Evolutionary conservation across 306 rosid species (phyloP).

Genomic region (Vicia faba): DNA sequence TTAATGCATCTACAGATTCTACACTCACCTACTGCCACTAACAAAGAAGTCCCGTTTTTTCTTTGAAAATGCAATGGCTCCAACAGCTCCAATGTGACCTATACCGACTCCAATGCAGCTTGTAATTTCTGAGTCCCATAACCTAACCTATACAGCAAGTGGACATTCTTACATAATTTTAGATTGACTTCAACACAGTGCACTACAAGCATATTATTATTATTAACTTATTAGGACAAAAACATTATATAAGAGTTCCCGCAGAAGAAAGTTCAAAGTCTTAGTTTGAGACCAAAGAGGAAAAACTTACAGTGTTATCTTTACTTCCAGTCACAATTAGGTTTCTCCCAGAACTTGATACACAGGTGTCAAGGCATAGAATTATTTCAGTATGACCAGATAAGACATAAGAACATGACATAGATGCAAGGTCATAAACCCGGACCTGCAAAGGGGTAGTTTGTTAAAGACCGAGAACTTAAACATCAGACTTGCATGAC

Average conservation of each 20-base stretch:
- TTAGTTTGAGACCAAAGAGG: constrained; percentile 16
- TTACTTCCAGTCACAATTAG: constrained; percentile 87
- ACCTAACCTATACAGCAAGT: constrained; percentile 69
- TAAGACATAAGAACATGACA: constrained; percentile 90
- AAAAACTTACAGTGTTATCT: constrained; percentile 77
- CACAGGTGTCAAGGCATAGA: constrained; percentile 87
- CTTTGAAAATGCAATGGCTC: constrained; percentile 88
- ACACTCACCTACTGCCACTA: constrained; percentile 88
- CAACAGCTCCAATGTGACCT: constrained; percentile 92
- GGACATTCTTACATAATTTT: constrained; percentile 15
- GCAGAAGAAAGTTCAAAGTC: constrained; percentile 29
- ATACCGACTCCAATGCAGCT: constrained; percentile 78
- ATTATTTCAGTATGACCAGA: constrained; percentile 82
- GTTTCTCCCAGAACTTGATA: constrained; percentile 72
- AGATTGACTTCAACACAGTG: constrained; percentile 11
- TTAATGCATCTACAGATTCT: constrained; percentile 25
- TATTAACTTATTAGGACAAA: constrained; percentile 28
- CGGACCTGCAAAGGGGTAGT: constrained; percentile 70
- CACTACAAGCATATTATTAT: constrained; percentile 23
- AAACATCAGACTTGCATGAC: constrained; percentile 15
- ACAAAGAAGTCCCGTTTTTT: constrained; percentile 75
- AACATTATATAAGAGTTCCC: constrained; percentile 22
- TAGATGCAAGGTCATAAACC: constrained; percentile 77
- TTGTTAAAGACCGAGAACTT: constrained; percentile 27
- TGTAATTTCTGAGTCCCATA: constrained; percentile 85